Base-by-base conservation (phyloP, 2,329 filamentous ascomycete species). In the Fusarium equiseti region DNA sequence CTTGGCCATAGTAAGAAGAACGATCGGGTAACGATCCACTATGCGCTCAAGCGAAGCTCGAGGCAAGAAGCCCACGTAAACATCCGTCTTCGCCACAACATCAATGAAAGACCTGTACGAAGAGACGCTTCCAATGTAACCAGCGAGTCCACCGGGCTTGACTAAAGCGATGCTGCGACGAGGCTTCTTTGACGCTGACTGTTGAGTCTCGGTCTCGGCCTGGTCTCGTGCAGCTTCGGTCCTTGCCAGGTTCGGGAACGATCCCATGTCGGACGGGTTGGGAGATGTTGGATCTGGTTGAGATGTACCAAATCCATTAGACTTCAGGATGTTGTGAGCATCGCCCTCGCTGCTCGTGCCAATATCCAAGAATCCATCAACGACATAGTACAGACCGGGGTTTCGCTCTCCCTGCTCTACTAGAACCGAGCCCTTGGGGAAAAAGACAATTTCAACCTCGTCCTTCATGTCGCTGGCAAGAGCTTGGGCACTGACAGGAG, bases 361-460 rank as follows among this genome's bases (percentile, higher is more conserved):
- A 45, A 98, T 95, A 76, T 99, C 96, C 38, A 99, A 83, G 75
- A 99, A 99, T 0, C 96, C 96, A 78, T 99, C 96, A 52, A 99
- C 92, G 5, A 99, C 95, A 80, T 99, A 99, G 82, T 99, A 99
- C 1, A 99, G 80, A 0, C 96, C 96, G 0, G 96, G 96, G 73
- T 97, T 97, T n/a, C 96, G 89, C 79, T 99, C 96, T 12, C 96
- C 95, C 81, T 98, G 95, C 77, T 99, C 96, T 1, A 99, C 95
- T 18, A 99, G 86, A 1, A 99, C 92, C 3, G 96, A 95, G 4
- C 93, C 95, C 79, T 98, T 93, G 0, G 95, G 95, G 72, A 99
- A 99, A 82, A 93, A 98, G 8, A 99, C 96, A 71, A 99, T 98
- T 77, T 99, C 96, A 5, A 98, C 89, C 56, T 99, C 96, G 68